phyloP scores from a whole-genome alignment of 2,329 filamentous ascomycete genomes.

The Trichoderma endophyticum region DNA sequence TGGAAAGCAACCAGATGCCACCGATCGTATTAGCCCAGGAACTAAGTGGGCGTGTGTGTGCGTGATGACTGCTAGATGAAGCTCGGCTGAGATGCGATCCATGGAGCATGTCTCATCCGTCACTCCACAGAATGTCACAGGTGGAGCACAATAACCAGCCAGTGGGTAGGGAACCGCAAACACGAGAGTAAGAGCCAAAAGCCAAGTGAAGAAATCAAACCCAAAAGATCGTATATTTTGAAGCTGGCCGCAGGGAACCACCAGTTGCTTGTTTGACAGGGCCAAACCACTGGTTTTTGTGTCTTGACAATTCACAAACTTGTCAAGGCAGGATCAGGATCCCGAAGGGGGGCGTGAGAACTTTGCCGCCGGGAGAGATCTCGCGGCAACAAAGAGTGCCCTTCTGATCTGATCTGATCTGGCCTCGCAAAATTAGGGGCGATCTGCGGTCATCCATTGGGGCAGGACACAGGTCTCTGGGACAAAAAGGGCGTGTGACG shows the following conservation, averaged over 20 bases:
- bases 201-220: not conserved
- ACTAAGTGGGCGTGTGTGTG: not conserved
- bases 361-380: constrained; percentile 16
- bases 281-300: not conserved
- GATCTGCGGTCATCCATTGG: constrained; percentile 14
- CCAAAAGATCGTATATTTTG: not conserved
- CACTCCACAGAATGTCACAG: not conserved
- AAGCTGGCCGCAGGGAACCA: not conserved
- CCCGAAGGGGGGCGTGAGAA: not conserved
- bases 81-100: constrained; percentile 2
- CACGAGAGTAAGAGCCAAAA: not conserved
- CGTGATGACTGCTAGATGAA: not conserved
- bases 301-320: not conserved
- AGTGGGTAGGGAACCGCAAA: not conserved
- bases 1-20: not conserved
- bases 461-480: not conserved
- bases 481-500: not conserved
- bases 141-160: not conserved
- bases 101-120: not conserved
- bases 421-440: constrained; percentile 14
- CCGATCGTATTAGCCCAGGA: not conserved
- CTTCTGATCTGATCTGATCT: constrained; percentile 20
- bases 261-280: not conserved
- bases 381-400: constrained; percentile 5
- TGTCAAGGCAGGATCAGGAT: not conserved